phyloP scores from a whole-genome alignment of 768 basidiomycete species.

The Sporobolomyces roseus region DNA sequence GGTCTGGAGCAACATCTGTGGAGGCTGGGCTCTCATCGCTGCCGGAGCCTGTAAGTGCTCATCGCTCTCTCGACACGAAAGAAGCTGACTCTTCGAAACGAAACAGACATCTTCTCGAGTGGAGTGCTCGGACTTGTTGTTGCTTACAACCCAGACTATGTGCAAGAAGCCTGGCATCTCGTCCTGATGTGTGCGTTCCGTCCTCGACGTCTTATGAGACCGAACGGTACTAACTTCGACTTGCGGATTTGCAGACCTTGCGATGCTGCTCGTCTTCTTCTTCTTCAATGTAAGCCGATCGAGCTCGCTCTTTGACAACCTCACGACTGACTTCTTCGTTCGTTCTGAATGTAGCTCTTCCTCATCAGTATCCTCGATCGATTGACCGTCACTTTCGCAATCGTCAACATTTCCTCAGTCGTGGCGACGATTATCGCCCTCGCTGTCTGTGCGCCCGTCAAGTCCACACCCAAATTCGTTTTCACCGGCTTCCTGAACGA shows the following conservation, averaged over 20 bases:
- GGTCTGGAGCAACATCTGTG: conserved; percentile 7
- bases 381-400: conserved; percentile 5
- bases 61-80: too few species aligned
- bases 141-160: conserved; percentile 24
- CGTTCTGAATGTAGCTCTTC: conserved; percentile 21
- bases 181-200: conserved; percentile 9
- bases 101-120: conserved; percentile 13
- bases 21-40: conserved; percentile 14
- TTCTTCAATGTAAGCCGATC: conserved; percentile 17
- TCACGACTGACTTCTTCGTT: neutral
- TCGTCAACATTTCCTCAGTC: conserved; percentile 21
- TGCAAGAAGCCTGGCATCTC: conserved; percentile 8
- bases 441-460: conserved; percentile 19
- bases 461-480: conserved; percentile 24
- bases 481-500: conserved; percentile 27
- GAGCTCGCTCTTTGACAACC: neutral
- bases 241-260: too few species aligned
- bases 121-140: conserved; percentile 19
- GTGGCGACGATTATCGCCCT: conserved; percentile 30
- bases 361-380: conserved; percentile 27
- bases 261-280: conserved; percentile 15
- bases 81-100: too few species aligned
- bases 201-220: too few species aligned
- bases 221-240: too few species aligned
- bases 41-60: conserved; percentile 18